Percentiles rank a stretch among this genome's conserved stretches.
Evolutionary conservation across 768 basidiomycete genomes (phyloP).

Genomic region (Boletus reticuloceps): DNA sequence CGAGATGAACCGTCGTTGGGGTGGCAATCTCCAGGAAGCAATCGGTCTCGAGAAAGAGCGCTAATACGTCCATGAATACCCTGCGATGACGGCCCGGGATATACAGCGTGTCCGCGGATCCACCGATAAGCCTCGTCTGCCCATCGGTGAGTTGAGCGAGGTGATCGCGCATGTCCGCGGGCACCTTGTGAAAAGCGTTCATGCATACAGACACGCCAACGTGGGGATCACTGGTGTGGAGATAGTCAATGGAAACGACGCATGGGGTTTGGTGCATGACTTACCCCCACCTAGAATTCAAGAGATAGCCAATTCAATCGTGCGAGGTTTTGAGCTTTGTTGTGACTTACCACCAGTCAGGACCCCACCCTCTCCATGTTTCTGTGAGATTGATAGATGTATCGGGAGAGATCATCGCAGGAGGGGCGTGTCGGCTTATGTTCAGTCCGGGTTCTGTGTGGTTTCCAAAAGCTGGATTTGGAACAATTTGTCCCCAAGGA

Average conservation of each 20-base stretch:
- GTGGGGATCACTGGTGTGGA: conserved; percentile 36
- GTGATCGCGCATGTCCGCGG: conserved; percentile 34
- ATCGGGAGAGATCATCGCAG: conserved; percentile 42
- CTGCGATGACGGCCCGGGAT: conserved; percentile 41
- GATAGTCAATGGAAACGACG: neutral
- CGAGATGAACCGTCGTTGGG: conserved; percentile 45
- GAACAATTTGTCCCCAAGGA: conserved; percentile 42
- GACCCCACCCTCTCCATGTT: conserved; percentile 40
- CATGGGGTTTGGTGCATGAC: conserved; percentile 6
- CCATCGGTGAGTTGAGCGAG: conserved; percentile 36
- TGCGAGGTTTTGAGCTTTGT: neutral
- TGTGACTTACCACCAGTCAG: conserved; percentile 42
- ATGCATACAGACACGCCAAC: conserved; percentile 45
- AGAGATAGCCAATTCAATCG: conserved; percentile 1
- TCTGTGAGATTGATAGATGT: conserved; percentile 36
- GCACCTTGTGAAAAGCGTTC: conserved; percentile 38
- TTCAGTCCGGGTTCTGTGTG: conserved; percentile 12
- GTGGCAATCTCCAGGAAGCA: conserved; percentile 51
- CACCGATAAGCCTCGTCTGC: conserved; percentile 42
- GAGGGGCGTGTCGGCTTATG: conserved; percentile 35
- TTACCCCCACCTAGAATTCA: conserved; percentile 41
- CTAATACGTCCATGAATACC: conserved; percentile 41
- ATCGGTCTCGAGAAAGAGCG: conserved; percentile 43
- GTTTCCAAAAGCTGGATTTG: conserved; percentile 34
- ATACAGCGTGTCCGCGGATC: conserved; percentile 49